Evolutionary conservation across 129 eudicot genomes (phyloP), one percentile per base, ranked within the genome.

Genomic region (Sambucus nigra): DNA sequence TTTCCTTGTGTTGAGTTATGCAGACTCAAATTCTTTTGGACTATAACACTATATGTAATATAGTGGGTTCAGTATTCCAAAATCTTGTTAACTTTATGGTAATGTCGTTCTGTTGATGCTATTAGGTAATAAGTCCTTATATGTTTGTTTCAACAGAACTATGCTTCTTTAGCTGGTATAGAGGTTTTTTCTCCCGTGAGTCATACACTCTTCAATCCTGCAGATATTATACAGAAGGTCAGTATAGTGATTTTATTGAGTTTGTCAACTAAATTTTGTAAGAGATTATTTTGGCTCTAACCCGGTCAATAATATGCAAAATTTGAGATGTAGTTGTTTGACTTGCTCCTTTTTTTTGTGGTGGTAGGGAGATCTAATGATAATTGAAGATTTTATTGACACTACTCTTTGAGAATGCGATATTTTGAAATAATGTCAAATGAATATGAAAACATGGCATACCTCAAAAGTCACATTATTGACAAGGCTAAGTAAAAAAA

Each of bases 181-280:
- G 94, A 87, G 59, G 51, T 87, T 38, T 87, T 79, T 69, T 72
- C 94, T 55, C 96, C 96, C 7, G 96, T 87, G 52, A 87, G 89
- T 65, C 96, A 87, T 75, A 87, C 96, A 35, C 75, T 87, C 33
- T 83, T 87, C 75, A 66, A 83, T 80, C 96, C 96, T 74, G 83
- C 82, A 55, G 83, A 75, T 23, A 80, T 87, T 33, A 80, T 87
- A 31, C 40, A 64, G 12, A 87, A 87, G 96, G 96, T 87, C 57
- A 38, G 13, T 61, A 7, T 56, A 9, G 13, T n/a, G n/a, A n/a
- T n/a, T 57, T 58, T 45, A 33, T 25, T 19, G 3, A 11, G 51
- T 22, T 62, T 29, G 22, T 14, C 3, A 3, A 13, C n/a, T 51
- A 51, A 22, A 25, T 15, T 25, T 51, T 51, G 31, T 25, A 23